Conservation (phyloP, 805 yeast species). For the Lipomyces mesembrius region DNA sequence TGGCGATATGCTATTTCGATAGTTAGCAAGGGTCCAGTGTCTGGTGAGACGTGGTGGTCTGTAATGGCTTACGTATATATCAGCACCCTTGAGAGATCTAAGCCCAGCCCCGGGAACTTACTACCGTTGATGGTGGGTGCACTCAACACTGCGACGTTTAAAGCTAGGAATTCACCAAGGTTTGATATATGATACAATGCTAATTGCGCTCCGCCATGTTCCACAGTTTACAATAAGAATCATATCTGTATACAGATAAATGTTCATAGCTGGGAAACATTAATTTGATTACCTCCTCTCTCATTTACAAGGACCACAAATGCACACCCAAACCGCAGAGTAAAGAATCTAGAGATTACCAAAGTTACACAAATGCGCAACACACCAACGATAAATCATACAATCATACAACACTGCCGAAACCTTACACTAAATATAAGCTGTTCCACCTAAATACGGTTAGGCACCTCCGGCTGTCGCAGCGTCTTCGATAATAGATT, state of each 20-base stretch:
- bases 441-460: background rate
- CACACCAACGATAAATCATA: background rate
- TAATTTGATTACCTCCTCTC: background rate
- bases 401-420: background rate
- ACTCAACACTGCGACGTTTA: background rate
- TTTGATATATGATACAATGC: background rate
- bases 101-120: background rate
- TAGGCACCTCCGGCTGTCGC: conserved; percentile 6
- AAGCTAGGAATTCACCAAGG: background rate
- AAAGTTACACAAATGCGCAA: background rate
- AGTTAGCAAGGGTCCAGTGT: background rate
- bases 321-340: no score
- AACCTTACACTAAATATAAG: background rate
- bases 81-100: background rate
- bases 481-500: conserved; percentile 17
- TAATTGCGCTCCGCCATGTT: no score
- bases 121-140: background rate
- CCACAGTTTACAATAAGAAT: no score
- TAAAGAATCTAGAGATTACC: background rate
- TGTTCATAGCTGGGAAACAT: no score
- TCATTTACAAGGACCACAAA: background rate
- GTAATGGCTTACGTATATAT: background rate
- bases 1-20: conserved; percentile 16
- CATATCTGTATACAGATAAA: no score
- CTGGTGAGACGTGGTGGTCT: background rate